phyloP scores from a whole-genome alignment of 129 eudicot genomes.

The Glebionis coronaria region DNA sequence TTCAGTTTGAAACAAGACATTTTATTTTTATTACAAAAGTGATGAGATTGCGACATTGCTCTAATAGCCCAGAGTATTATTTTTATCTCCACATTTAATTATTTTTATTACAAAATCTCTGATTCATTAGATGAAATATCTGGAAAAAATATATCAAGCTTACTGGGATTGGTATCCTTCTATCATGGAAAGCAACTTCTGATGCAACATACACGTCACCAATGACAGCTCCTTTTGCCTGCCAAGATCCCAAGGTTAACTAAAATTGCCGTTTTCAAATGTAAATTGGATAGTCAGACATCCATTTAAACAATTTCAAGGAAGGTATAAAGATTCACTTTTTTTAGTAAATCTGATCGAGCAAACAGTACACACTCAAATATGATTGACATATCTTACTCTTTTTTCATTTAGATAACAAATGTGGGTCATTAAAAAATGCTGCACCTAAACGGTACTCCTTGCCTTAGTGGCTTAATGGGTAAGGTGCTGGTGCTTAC shows the following conservation, averaged over 20 bases:
- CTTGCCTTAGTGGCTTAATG: too few species aligned
- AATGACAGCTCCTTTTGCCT: slow-evolving; percentile 87
- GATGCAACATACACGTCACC: slow-evolving; percentile 80
- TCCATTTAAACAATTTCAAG: too few species aligned
- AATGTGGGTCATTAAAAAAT: too few species aligned
- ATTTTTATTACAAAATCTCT: too few species aligned
- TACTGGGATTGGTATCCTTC: slow-evolving; percentile 93
- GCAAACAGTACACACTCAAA: too few species aligned
- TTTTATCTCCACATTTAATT: background rate
- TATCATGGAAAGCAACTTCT: slow-evolving; percentile 76
- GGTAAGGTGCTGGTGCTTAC: too few species aligned
- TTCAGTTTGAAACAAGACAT: slow-evolving; percentile 5
- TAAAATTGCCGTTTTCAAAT: slow-evolving; percentile 2
- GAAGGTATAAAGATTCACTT: too few species aligned
- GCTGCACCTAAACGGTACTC: too few species aligned
- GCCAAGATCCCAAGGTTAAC: slow-evolving; percentile 22
- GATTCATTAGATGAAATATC: too few species aligned
- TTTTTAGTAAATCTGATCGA: too few species aligned
- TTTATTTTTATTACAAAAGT: background rate
- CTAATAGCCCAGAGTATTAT: background rate
- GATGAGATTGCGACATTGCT: background rate
- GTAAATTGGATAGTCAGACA: background rate
- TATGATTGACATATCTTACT: too few species aligned
- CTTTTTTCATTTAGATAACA: too few species aligned
- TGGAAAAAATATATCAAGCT: background rate